Conservation (phyloP, 805 yeast genomes). For the Metschnikowia rubicola region DNA sequence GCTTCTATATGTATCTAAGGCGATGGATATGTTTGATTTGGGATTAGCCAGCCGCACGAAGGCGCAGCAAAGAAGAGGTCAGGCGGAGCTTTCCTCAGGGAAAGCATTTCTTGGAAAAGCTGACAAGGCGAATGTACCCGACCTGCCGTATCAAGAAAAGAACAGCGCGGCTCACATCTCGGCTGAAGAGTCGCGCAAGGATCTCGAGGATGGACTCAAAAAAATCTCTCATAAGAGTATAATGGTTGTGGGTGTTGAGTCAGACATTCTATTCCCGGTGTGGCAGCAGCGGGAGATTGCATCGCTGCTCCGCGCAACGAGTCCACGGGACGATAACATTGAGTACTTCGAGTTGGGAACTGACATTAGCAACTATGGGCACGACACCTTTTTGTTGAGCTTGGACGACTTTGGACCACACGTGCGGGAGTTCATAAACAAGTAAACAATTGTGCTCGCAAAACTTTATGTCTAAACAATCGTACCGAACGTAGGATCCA, state of each 20-base stretch:
- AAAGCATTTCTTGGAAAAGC: slow-evolving; percentile 2
- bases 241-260: slow-evolving; percentile 86
- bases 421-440: slow-evolving; percentile 57
- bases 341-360: slow-evolving; percentile 72
- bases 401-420: slow-evolving; percentile 78
- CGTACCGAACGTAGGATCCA: slow-evolving; percentile 55
- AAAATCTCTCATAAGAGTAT: slow-evolving; percentile 62
- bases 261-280: slow-evolving; percentile 86
- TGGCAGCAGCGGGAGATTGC: slow-evolving; percentile 91
- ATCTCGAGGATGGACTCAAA: slow-evolving; percentile 62
- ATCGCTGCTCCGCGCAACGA: slow-evolving; percentile 43
- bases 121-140: slow-evolving; percentile 33
- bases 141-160: slow-evolving; percentile 53
- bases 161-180: slow-evolving; percentile 44
- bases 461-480: slow-evolving; percentile 25
- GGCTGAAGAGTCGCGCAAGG: slow-evolving; percentile 54
- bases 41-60: slow-evolving; percentile 46
- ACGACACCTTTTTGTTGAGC: slow-evolving; percentile 83
- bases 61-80: slow-evolving; percentile 41
- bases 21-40: slow-evolving; percentile 91
- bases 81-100: slow-evolving; percentile 27
- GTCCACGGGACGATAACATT: slow-evolving; percentile 33
- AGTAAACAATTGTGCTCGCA: not conserved
- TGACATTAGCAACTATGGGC: slow-evolving; percentile 80
- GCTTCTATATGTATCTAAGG: slow-evolving; percentile 80